Evolutionary conservation across 192 early-diverging fungal genomes (phyloP).

Genomic region (Backusella parvicylindrica): DNA sequence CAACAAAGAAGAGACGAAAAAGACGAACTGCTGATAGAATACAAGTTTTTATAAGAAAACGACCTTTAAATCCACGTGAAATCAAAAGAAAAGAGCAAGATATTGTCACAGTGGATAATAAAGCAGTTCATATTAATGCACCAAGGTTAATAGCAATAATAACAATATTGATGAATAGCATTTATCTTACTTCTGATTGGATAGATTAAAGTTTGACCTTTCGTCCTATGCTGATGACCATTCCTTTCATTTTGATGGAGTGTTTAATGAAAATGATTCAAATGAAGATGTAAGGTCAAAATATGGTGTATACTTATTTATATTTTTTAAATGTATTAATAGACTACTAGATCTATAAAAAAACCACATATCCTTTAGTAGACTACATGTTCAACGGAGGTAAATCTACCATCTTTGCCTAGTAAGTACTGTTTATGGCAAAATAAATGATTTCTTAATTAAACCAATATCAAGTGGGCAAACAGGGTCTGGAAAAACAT

Average conservation of each 20-base stretch:
- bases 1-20: background rate
- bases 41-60: background rate
- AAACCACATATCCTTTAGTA: conserved; percentile 90
- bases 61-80: background rate
- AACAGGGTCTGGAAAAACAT: conserved; percentile 86
- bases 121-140: background rate
- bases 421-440: conserved; percentile 52
- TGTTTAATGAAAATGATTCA: conserved; percentile 75
- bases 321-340: background rate
- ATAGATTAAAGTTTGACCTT: conserved; percentile 88
- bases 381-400: conserved; percentile 93
- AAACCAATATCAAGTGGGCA: conserved; percentile 60
- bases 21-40: background rate
- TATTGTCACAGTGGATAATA: background rate
- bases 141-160: background rate
- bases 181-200: background rate
- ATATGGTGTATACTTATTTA: background rate
- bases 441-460: background rate
- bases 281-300: conserved; percentile 71
- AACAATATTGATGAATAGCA: background rate
- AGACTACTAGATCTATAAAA: conserved; percentile 61
- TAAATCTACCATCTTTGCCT: conserved; percentile 98
- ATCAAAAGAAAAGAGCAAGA: background rate
- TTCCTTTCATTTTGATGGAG: conserved; percentile 94
- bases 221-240: conserved; percentile 94